A percentile compares a stretch with the other conserved stretches of the same genome.
Evolutionary conservation across 169 alveolate genomes (phyloP).

Genomic region (Haemoproteus tartakovskyi): DNA sequence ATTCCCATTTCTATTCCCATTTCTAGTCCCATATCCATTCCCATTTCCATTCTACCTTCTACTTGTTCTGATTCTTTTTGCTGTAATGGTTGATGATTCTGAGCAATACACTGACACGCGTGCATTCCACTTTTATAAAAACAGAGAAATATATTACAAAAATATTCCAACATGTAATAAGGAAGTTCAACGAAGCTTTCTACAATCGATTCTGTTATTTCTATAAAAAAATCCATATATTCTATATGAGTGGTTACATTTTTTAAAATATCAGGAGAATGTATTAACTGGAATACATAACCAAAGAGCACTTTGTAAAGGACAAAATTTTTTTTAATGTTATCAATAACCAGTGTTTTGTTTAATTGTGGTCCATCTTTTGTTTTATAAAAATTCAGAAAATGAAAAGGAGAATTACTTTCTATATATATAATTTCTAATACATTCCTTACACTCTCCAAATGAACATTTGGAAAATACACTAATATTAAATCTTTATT

Average conservation of each 20-base stretch:
- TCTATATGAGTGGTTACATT: not conserved
- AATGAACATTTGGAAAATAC: conserved; percentile 18
- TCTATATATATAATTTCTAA: conserved; percentile 54
- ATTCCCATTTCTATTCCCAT: no score
- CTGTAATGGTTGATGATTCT: no score
- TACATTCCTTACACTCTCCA: conserved; percentile 10
- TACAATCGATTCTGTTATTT: conserved; percentile 15
- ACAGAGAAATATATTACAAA: conserved; percentile 24
- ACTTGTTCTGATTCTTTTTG: no score
- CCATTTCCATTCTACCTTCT: no score
- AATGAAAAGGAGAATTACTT: conserved; percentile 17
- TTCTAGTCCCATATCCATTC: no score
- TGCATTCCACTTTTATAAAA: no score
- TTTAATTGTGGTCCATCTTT: conserved; percentile 5
- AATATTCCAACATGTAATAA: conserved; percentile 12
- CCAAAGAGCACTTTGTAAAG: conserved; percentile 34
- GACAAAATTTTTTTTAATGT: conserved; percentile 31
- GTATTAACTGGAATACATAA: conserved; percentile 13
- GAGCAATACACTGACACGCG: no score
- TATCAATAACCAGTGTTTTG: conserved; percentile 10
- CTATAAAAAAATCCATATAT: conserved; percentile 29
- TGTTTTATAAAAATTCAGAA: conserved; percentile 28
- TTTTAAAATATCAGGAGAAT: not conserved
- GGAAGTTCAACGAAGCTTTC: conserved; percentile 40
- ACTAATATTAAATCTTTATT: conserved; percentile 27